phyloP scores from a whole-genome alignment of 1,284 basidiomycete genomes.

The Lentinula novae-zelandiae region DNA sequence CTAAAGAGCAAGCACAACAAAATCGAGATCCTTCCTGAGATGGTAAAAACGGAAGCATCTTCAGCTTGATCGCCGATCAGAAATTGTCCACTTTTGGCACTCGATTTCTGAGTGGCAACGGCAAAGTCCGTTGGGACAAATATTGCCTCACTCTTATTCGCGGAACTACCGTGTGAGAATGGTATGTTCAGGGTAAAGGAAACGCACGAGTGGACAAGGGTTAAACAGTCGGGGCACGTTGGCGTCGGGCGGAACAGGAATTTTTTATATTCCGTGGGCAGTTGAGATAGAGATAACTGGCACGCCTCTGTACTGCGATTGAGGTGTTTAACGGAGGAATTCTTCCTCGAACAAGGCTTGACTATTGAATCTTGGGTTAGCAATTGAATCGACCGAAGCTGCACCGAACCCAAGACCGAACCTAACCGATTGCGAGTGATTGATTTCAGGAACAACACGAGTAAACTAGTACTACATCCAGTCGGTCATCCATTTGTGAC shows the following conservation, averaged over 20 bases:
- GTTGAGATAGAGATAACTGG: background rate
- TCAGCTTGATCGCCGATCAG: conserved; percentile 15
- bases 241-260: background rate
- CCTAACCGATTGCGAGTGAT: too few relatives aligned
- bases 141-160: background rate
- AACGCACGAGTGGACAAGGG: background rate
- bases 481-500: too few relatives aligned
- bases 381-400: too few relatives aligned
- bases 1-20: background rate
- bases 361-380: background rate
- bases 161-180: background rate
- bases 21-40: conserved; percentile 1
- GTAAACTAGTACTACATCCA: too few relatives aligned
- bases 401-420: too few relatives aligned
- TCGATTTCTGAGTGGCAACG: background rate
- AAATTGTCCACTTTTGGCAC: background rate
- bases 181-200: background rate
- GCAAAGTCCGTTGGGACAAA: conserved; percentile 2
- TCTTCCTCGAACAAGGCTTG: background rate
- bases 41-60: conserved; percentile 16
- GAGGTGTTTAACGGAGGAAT: background rate
- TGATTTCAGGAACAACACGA: too few relatives aligned
- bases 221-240: background rate
- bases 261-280: background rate
- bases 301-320: background rate